phyloP scores from a whole-genome alignment of 2,329 filamentous ascomycete genomes.

The Orbilia blumenaviensis region DNA sequence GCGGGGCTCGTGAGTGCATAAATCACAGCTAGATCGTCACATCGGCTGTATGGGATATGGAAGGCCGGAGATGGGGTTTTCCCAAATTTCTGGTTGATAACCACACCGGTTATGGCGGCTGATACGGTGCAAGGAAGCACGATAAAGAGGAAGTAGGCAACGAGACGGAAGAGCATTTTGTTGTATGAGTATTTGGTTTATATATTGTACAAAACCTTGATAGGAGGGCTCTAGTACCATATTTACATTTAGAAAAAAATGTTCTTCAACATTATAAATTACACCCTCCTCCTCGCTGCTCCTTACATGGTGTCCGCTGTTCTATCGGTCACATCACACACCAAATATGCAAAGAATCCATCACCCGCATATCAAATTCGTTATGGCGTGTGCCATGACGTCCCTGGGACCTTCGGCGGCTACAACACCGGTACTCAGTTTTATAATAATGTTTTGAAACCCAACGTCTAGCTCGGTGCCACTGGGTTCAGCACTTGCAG shows the following conservation, averaged over 20 bases:
- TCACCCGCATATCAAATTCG: neutral
- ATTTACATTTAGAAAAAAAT: neutral
- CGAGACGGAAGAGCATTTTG: neutral
- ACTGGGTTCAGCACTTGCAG: neutral
- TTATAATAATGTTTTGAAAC: neutral
- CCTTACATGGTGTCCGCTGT: neutral
- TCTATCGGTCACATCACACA: neutral
- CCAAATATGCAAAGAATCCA: neutral
- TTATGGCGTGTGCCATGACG: neutral
- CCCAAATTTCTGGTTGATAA: neutral
- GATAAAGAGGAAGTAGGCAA: neutral
- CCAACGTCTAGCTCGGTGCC: neutral
- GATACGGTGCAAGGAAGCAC: neutral
- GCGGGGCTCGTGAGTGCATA: neutral
- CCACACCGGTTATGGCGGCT: neutral
- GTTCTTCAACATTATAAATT: neutral
- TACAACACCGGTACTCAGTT: neutral
- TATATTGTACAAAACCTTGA: neutral
- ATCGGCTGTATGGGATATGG: neutral
- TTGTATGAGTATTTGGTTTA: neutral
- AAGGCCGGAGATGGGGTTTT: neutral
- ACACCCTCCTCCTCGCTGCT: neutral
- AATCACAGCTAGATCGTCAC: neutral
- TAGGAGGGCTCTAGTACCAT: neutral
- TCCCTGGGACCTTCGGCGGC: neutral